Conservation (phyloP, 257 asterid genomes). For the Ajuga chamaepitys region DNA sequence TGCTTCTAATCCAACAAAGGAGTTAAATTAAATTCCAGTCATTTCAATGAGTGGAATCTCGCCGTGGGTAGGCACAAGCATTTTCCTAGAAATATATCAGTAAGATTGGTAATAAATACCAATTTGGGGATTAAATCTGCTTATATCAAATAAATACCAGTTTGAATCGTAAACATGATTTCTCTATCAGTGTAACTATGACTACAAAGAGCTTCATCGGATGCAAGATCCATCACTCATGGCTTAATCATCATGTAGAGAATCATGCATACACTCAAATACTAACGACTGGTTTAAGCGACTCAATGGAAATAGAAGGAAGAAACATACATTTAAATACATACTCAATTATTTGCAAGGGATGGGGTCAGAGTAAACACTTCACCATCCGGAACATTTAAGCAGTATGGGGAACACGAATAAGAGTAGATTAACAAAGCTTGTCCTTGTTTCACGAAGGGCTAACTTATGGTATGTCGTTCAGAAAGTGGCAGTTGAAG, state of each 20-base stretch:
- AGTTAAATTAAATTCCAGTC: too few relatives aligned
- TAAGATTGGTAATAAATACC: too few relatives aligned
- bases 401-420: constrained; percentile 40
- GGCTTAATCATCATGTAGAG: constrained; percentile 34
- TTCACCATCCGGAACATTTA: not conserved
- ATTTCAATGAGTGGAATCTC: too few relatives aligned
- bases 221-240: constrained; percentile 30
- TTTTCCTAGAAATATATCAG: too few relatives aligned
- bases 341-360: not conserved
- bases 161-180: constrained; percentile 11
- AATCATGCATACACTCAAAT: not conserved
- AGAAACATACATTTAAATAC: too few relatives aligned
- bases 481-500: not conserved
- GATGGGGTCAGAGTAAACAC: not conserved
- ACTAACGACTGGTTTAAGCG: too few relatives aligned
- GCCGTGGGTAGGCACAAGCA: too few relatives aligned
- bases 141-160: too few relatives aligned
- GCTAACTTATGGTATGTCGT: not conserved
- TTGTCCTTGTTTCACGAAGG: constrained; percentile 41
- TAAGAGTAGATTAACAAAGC: constrained; percentile 30
- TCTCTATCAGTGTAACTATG: constrained; percentile 51
- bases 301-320: too few relatives aligned
- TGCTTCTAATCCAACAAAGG: too few relatives aligned
- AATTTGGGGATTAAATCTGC: too few relatives aligned
- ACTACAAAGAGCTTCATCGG: constrained; percentile 25